phyloP scores from a whole-genome alignment of 352 stramenopile species.

The Pythium plurisporium region DNA sequence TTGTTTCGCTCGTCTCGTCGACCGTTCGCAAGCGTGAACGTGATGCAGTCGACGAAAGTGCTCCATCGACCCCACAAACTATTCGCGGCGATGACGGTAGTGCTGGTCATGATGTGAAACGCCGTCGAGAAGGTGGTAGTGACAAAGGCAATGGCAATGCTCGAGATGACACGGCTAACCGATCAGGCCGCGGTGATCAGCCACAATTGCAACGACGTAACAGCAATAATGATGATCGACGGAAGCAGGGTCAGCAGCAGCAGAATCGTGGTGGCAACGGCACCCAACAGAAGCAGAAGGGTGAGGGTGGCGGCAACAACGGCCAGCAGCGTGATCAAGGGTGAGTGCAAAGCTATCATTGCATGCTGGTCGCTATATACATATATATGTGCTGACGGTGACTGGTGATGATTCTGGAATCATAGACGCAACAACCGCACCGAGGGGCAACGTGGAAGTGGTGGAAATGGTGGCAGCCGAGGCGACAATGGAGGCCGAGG shows the following conservation, averaged over 20 bases:
- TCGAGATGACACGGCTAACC: constrained; percentile 12
- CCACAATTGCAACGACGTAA: constrained; percentile 13
- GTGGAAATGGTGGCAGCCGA: not conserved
- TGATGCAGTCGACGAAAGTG: constrained; percentile 22
- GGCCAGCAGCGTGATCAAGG: constrained; percentile 48
- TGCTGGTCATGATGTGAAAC: constrained; percentile 34
- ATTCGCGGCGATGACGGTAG: constrained; percentile 9
- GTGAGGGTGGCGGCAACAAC: constrained; percentile 3
- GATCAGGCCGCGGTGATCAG: constrained; percentile 4
- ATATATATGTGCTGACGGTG: no score
- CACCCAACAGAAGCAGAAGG: constrained; percentile 31
- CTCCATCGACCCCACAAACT: not conserved
- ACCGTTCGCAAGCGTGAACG: constrained; percentile 57
- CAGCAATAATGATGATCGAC: constrained; percentile 44
- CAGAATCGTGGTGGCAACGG: constrained; percentile 11
- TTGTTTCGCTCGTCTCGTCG: constrained; percentile 67
- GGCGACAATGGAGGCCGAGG: not conserved
- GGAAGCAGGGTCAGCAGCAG: constrained; percentile 35
- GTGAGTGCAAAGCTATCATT: no score
- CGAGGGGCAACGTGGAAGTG: constrained; percentile 7
- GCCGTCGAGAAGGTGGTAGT: constrained; percentile 34
- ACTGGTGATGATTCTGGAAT: not conserved
- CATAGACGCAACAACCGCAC: constrained; percentile 39
- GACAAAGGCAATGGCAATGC: constrained; percentile 13
- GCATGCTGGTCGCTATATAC: no score